phyloP scores from a whole-genome alignment of 805 yeast species.

The Ogataea sp. region DNA sequence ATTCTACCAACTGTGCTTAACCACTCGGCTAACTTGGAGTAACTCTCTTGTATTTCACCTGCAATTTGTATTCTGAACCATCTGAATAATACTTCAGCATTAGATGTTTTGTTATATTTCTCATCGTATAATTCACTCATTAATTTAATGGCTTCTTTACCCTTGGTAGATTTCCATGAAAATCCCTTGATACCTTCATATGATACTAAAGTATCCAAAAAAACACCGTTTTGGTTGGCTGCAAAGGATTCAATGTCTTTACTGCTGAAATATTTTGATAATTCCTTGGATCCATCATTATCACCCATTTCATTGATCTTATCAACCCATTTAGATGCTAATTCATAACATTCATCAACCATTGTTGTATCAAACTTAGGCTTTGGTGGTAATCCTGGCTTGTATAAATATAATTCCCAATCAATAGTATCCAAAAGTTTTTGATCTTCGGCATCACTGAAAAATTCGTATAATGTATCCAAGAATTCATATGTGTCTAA shows the following conservation, averaged over 20 bases:
- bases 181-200: slow-evolving; percentile 37
- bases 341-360: slow-evolving; percentile 60
- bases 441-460: slow-evolving; percentile 26
- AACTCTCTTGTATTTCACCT: slow-evolving; percentile 37
- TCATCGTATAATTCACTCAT: slow-evolving; percentile 26
- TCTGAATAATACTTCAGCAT: slow-evolving; percentile 77
- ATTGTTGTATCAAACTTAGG: slow-evolving; percentile 74
- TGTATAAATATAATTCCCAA: slow-evolving; percentile 79
- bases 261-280: too few relatives aligned
- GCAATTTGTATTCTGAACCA: slow-evolving; percentile 63
- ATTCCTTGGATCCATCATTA: too few relatives aligned
- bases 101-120: slow-evolving; percentile 44
- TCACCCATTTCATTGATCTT: slow-evolving; percentile 28
- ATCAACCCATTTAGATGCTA: slow-evolving; percentile 60
- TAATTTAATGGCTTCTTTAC: slow-evolving; percentile 22
- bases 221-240: slow-evolving; percentile 73
- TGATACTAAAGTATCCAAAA: slow-evolving; percentile 58
- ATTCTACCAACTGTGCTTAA: slow-evolving; percentile 88
- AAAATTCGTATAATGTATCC: slow-evolving; percentile 64
- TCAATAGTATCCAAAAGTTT: slow-evolving; percentile 60
- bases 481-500: slow-evolving; percentile 77
- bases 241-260: slow-evolving; percentile 50
- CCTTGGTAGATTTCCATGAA: slow-evolving; percentile 24
- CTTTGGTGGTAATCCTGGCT: slow-evolving; percentile 84
- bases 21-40: slow-evolving; percentile 65